Percentiles rank a stretch among this genome's conserved stretches.
These are phyloP conservation scores for Silene coronaria DNA, from an alignment of 179 eudicot species.

Conservation along the genomic window DNA sequence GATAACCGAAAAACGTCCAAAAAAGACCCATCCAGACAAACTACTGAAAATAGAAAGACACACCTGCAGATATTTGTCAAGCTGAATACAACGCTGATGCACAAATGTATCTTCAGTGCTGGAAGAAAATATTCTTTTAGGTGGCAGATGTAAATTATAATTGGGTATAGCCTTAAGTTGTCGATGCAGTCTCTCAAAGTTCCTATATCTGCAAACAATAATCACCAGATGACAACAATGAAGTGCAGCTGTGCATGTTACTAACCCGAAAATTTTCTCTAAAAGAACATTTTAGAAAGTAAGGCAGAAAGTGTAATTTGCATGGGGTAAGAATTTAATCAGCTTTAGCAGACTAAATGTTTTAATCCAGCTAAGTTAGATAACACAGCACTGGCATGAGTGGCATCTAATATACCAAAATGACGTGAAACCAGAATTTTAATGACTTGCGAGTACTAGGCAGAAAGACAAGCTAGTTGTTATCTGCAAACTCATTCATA, in stretches of 20 bases:
- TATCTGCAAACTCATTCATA: not conserved
- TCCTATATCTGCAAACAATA: constrained; percentile 66
- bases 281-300: not conserved
- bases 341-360: not conserved
- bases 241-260: not conserved
- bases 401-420: not conserved
- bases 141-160: constrained; percentile 90
- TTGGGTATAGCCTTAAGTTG: constrained; percentile 96
- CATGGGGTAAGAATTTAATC: not conserved
- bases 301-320: not conserved
- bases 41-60: constrained; percentile 14
- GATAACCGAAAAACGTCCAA: constrained; percentile 7
- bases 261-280: not conserved
- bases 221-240: constrained; percentile 8
- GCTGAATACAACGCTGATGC: constrained; percentile 95
- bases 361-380: not conserved
- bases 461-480: not conserved
- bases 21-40: constrained; percentile 3
- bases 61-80: constrained; percentile 93
- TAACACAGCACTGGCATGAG: not conserved
- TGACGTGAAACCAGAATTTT: not conserved
- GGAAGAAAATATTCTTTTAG: constrained; percentile 96
- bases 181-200: constrained; percentile 92
- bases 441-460: not conserved
- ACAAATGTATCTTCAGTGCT: constrained; percentile 98